Conservation (phyloP, 2,329 filamentous ascomycete species). For the Metarhizium rileyi region DNA sequence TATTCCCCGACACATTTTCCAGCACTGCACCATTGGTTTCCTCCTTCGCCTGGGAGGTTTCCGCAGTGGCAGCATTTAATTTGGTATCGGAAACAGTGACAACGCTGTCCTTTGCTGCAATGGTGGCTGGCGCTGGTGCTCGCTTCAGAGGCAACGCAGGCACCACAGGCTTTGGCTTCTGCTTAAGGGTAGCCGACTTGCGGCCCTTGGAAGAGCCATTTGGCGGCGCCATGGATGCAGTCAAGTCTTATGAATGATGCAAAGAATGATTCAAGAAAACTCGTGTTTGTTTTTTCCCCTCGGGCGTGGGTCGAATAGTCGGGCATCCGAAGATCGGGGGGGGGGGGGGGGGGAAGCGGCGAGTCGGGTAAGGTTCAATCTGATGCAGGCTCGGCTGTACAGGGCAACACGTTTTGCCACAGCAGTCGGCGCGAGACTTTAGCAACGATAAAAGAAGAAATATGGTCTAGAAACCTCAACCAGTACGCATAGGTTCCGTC, state of each 20-base stretch:
- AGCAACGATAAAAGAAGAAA: slow-evolving; percentile 2
- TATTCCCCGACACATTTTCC: neutral
- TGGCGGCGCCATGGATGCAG: slow-evolving; percentile 21
- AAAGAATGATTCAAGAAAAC: neutral
- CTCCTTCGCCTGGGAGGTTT: neutral
- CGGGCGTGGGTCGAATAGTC: neutral
- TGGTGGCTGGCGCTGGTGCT: slow-evolving; percentile 18
- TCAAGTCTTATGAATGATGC: neutral
- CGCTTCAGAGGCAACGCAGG: slow-evolving; percentile 31
- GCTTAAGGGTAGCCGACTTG: slow-evolving; percentile 19
- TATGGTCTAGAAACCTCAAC: slow-evolving; percentile 20
- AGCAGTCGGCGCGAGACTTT: slow-evolving; percentile 12
- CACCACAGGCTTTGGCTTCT: slow-evolving; percentile 23
- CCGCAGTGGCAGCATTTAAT: neutral
- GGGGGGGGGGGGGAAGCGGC: no score
- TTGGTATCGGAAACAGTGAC: slow-evolving; percentile 8
- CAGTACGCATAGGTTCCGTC: slow-evolving; percentile 23
- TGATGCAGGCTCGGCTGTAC: slow-evolving; percentile 13
- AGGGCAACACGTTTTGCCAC: slow-evolving; percentile 11
- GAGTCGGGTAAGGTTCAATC: slow-evolving; percentile 12
- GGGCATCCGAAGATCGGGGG: neutral
- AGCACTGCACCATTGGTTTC: neutral
- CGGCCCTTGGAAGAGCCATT: slow-evolving; percentile 24
- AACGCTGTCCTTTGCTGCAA: slow-evolving; percentile 14
- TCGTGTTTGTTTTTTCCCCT: neutral